Base-by-base conservation (phyloP, 768 basidiomycete genomes). In the Solioccasus polychromus region DNA sequence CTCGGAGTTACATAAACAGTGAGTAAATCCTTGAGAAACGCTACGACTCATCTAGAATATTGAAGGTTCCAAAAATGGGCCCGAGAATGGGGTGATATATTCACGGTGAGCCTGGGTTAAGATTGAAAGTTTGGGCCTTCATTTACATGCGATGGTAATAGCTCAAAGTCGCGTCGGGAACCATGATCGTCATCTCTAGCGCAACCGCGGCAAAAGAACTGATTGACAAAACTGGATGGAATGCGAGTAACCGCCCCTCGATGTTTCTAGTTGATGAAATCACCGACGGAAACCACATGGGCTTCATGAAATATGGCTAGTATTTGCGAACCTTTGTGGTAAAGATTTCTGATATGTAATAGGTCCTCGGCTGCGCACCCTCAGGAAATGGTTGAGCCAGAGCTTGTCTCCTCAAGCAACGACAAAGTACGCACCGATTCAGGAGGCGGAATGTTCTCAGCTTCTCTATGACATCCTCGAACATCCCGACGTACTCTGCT, bases 101-200 rank as follows among this genome's bases (percentile, higher is more conserved):
- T 45, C 44, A 31, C 44, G 15, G 44, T 39, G 37, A 25, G 37
- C n/a, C n/a, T 39, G 7, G 23, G 24, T 14, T 7, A 19, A 10
- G 17, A 4, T 35, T 20, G 15, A 11, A 20, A 19, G 6, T 1
- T 28, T 35, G 25, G 5, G 25, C 20, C 14, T 35, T 35, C 5
- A 35, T 35, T 19, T 28, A 24, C n/a, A n/a, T n/a, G n/a, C n/a
- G n/a, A n/a, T n/a, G n/a, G n/a, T 25, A 10, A 18, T 31, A 45
- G 44, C 44, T 45, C 44, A 45, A 45, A 39, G 25, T 45, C n/a
- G 37, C 44, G 18, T 45, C 36, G 17, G 44, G 44, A 22, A 45
- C 44, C 9, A 31, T 45, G 37, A 32, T 45, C 4, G 30, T 45
- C 17, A 25, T 45, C 36, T 45, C 44, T 3, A 45, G 44, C 23